These are phyloP conservation scores for Kernera saxatilis DNA, from an alignment of 345 rosid genomes.

Conservation along the genomic window DNA sequence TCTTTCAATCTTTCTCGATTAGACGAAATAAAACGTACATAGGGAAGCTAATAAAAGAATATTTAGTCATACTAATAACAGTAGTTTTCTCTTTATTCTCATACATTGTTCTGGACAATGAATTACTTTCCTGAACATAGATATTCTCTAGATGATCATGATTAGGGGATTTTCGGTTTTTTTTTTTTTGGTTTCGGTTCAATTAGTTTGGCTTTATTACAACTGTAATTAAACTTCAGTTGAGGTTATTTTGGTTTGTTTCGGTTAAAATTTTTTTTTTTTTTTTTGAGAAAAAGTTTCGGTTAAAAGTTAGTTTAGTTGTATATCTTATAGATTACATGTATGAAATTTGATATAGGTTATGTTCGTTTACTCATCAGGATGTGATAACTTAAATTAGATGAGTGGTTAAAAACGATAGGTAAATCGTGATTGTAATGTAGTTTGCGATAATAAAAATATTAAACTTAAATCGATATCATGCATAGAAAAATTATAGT, in stretches of 20 bases:
- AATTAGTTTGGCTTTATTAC: background rate
- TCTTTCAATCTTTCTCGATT: constrained; percentile 3
- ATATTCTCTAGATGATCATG: background rate
- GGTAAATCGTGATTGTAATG: background rate
- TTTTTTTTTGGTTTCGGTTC: background rate
- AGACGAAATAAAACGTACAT: background rate
- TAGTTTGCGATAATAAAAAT: too few species aligned
- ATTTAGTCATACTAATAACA: constrained; percentile 2
- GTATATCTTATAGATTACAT: background rate
- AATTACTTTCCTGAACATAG: background rate
- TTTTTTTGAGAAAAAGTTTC: too few species aligned
- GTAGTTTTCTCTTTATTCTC: constrained; percentile 10
- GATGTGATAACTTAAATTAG: background rate
- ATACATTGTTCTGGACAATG: background rate
- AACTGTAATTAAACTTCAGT: background rate
- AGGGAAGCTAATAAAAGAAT: constrained; percentile 9
- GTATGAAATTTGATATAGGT: background rate
- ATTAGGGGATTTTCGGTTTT: background rate
- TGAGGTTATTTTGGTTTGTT: background rate
- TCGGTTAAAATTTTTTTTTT: background rate
- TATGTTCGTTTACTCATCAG: too few species aligned
- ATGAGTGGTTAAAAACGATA: background rate
- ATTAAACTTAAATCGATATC: background rate
- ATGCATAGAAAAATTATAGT: background rate
- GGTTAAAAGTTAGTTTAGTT: background rate